These are phyloP conservation scores for Phytophthora nicotianae DNA, from an alignment of 352 stramenopile species.

Conservation along the genomic window DNA sequence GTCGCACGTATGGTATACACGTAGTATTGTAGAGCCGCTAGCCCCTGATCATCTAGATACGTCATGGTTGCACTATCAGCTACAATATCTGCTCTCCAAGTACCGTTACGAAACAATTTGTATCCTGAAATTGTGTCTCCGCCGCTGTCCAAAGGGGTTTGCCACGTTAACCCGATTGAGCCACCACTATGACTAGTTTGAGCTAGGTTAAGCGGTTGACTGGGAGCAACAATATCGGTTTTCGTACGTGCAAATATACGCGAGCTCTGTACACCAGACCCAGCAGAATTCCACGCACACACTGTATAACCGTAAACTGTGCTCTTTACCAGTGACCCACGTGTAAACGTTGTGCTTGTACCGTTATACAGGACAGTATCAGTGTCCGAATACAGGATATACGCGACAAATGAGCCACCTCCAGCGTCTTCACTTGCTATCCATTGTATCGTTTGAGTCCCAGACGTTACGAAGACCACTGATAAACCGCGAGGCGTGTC, in stretches of 20 bases:
- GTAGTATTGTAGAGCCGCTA: constrained; percentile 41
- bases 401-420: constrained; percentile 37
- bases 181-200: constrained; percentile 32
- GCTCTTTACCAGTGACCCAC: constrained; percentile 38
- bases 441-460: constrained; percentile 57
- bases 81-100: constrained; percentile 17
- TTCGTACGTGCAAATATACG: constrained; percentile 30
- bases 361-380: constrained; percentile 48
- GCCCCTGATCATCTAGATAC: constrained; percentile 36
- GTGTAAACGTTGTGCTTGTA: constrained; percentile 40
- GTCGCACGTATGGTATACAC: constrained; percentile 46
- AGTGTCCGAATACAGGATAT: constrained; percentile 42
- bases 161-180: constrained; percentile 52
- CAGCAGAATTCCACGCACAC: constrained; percentile 46
- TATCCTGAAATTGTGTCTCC: constrained; percentile 46
- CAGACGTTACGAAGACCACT: constrained; percentile 39
- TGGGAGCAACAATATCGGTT: constrained; percentile 29
- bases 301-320: constrained; percentile 56
- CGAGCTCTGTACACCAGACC: constrained; percentile 35
- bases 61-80: constrained; percentile 6
- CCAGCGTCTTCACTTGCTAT: constrained; percentile 42
- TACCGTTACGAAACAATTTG: constrained; percentile 42
- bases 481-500: constrained; percentile 40
- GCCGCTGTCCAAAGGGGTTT: constrained; percentile 46
- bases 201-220: constrained; percentile 29